Evolutionary conservation across 768 basidiomycete genomes (phyloP).

Genomic region (Tricholoma terreum): DNA sequence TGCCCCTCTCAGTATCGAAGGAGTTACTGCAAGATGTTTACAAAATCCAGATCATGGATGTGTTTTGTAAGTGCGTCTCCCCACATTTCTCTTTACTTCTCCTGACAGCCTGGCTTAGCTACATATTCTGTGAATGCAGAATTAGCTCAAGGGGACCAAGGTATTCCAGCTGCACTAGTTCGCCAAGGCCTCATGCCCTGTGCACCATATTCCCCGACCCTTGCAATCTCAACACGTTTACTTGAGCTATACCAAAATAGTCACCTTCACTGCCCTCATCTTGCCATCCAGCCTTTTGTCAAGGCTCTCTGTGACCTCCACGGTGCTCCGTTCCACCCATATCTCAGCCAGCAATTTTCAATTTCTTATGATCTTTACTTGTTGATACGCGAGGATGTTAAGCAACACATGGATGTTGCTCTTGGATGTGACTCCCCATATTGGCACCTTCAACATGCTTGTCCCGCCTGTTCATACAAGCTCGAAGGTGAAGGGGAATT

Average conservation of each 20-base stretch:
- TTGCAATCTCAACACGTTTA: constrained; percentile 17
- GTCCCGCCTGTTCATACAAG: constrained; percentile 26
- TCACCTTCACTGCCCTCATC: constrained; percentile 21
- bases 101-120: background rate
- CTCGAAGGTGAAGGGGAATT: constrained; percentile 20
- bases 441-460: constrained; percentile 25
- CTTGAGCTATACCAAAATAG: constrained; percentile 20
- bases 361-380: constrained; percentile 26
- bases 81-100: background rate
- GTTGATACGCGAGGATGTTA: constrained; percentile 7
- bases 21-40: background rate
- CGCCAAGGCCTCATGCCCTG: constrained; percentile 23
- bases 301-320: constrained; percentile 30
- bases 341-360: constrained; percentile 20
- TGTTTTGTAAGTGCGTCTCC: constrained; percentile 2
- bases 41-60: constrained; percentile 1
- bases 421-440: constrained; percentile 20
- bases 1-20: too few relatives aligned
- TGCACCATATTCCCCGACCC: constrained; percentile 16
- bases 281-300: constrained; percentile 25
- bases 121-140: background rate
- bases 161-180: constrained; percentile 15
- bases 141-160: background rate
- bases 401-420: constrained; percentile 10
- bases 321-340: constrained; percentile 12